These are phyloP conservation scores for Trypanosoma lewisi DNA, from an alignment of 208 protist species.

Conservation along the genomic window DNA sequence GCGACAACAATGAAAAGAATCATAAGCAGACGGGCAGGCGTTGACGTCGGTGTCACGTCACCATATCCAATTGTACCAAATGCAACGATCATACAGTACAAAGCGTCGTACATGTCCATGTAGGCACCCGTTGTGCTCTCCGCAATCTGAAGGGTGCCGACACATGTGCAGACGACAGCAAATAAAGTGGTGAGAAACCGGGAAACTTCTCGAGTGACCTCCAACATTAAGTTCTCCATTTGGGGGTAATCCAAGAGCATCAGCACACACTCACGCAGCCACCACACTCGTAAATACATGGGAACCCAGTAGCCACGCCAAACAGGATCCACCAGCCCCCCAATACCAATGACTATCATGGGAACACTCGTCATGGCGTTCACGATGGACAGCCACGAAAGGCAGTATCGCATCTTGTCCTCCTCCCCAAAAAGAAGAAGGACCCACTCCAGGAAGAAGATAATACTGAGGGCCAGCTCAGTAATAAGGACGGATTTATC, in stretches of 20 bases:
- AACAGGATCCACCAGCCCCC: conserved; percentile 35
- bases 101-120: conserved; percentile 62
- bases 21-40: conserved; percentile 68
- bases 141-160: conserved; percentile 73
- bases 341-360: conserved; percentile 76
- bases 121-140: conserved; percentile 54
- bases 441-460: conserved; percentile 73
- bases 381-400: conserved; percentile 66
- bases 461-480: conserved; percentile 68
- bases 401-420: conserved; percentile 58
- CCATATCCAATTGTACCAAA: conserved; percentile 82
- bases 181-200: conserved; percentile 66
- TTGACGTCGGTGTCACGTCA: conserved; percentile 47
- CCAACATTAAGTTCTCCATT: conserved; percentile 44
- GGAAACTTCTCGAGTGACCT: conserved; percentile 57
- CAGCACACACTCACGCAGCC: conserved; percentile 59
- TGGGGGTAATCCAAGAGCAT: conserved; percentile 73
- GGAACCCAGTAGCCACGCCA: conserved; percentile 71
- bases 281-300: conserved; percentile 85
- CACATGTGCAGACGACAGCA: conserved; percentile 66
- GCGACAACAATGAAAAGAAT: conserved; percentile 65
- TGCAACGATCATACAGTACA: conserved; percentile 71
- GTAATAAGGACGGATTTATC: conserved; percentile 45
- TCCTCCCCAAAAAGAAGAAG: conserved; percentile 61
- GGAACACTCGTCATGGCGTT: conserved; percentile 72